These are phyloP conservation scores for Cordyceps cicadae DNA, from an alignment of 2,329 filamentous ascomycete species.

Conservation along the genomic window DNA sequence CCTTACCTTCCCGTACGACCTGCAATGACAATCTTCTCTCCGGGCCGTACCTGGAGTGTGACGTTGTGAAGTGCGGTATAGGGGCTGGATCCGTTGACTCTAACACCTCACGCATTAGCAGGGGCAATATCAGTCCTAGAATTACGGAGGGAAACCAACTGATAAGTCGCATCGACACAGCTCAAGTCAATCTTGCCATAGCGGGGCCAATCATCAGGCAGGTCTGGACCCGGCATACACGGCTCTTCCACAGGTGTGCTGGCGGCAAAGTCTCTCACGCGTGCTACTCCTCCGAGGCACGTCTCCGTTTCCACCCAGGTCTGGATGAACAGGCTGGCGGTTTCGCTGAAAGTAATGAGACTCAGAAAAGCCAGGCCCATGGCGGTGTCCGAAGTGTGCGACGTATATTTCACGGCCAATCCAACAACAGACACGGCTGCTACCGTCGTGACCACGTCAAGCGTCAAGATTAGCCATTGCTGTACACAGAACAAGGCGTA, in stretches of 20 bases:
- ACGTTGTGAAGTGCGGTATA: conserved; percentile 11
- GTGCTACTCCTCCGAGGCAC: conserved; percentile 24
- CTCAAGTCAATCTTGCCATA: neutral
- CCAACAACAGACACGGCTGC: conserved; percentile 27
- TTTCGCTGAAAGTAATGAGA: conserved; percentile 21
- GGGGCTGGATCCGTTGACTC: conserved; percentile 25
- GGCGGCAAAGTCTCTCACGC: conserved; percentile 23
- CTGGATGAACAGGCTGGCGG: conserved; percentile 22
- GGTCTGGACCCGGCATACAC: neutral
- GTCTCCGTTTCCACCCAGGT: conserved; percentile 29
- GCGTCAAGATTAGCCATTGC: conserved; percentile 35
- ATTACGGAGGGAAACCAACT: neutral
- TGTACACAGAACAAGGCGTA: conserved; percentile 36
- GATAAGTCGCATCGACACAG: neutral
- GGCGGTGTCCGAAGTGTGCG: conserved; percentile 36
- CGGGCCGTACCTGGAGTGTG: conserved; percentile 12
- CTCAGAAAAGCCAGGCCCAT: conserved; percentile 28
- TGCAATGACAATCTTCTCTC: conserved; percentile 7
- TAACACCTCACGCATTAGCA: neutral
- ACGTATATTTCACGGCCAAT: conserved; percentile 32
- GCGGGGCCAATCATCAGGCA: conserved; percentile 20
- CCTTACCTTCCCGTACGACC: conserved; percentile 9
- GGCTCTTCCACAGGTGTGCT: conserved; percentile 20
- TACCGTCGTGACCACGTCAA: conserved; percentile 22
- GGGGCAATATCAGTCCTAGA: neutral